Percentiles rank a stretch among this genome's conserved stretches.
Evolutionary conservation across 352 stramenopile genomes (phyloP).

Genomic region (Hyaloperonospora arabidopsidis): DNA sequence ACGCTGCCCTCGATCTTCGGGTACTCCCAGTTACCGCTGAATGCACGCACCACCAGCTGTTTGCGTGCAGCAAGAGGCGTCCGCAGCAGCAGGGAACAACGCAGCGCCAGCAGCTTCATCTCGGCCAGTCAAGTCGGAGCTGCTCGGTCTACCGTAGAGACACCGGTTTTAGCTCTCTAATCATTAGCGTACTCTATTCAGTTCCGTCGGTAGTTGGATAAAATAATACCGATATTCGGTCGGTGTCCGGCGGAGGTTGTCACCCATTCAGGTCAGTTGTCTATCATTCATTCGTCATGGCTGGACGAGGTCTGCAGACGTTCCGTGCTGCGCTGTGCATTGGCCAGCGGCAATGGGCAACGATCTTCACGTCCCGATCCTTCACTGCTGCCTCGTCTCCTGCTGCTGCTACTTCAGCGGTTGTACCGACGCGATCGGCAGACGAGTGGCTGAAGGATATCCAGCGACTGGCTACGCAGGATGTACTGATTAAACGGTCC

Average conservation of each 20-base stretch:
- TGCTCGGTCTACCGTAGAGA: background rate
- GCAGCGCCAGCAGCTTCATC: conserved; percentile 24
- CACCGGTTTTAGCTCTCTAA: conserved; percentile 11
- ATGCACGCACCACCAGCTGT: conserved; percentile 32
- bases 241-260: no score
- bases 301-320: conserved; percentile 49
- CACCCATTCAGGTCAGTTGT: no score
- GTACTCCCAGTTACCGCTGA: conserved; percentile 81
- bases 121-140: conserved; percentile 11
- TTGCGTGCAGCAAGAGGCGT: conserved; percentile 8
- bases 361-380: conserved; percentile 21
- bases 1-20: conserved; percentile 69
- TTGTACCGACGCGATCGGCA: conserved; percentile 42
- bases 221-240: no score
- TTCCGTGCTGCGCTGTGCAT: conserved; percentile 58
- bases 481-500: conserved; percentile 74
- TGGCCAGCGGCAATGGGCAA: conserved; percentile 39
- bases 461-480: conserved; percentile 54
- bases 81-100: conserved; percentile 19
- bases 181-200: background rate
- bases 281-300: conserved; percentile 16
- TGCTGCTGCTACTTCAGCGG: conserved; percentile 6
- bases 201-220: background rate
- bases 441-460: conserved; percentile 83
- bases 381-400: conserved; percentile 37